Evolutionary conservation across 2,329 filamentous ascomycete genomes (phyloP), one percentile per base, ranked within the genome.

Genomic region (Aspergillus transmontanensis): DNA sequence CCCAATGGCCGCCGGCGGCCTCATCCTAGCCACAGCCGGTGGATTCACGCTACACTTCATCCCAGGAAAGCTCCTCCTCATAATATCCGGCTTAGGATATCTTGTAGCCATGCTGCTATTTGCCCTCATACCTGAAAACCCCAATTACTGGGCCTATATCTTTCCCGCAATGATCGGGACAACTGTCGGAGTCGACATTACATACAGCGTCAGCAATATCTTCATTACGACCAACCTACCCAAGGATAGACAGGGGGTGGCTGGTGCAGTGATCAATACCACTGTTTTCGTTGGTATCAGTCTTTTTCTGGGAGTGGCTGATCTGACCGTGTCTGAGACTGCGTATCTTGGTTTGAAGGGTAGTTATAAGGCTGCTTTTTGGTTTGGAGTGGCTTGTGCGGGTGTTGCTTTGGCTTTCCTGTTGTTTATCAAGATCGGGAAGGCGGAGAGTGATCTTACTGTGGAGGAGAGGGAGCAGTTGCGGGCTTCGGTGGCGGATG

Each of bases 311-410:
- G 62, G 62, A 2, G 4, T 64, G 46, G 58, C 62, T 16, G 62
- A 64, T 50, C 19, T 60, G 19, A 45, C 53, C 4, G 58, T 58
- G 7, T 36, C 58, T 9, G 34, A 61, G 28, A 64, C 62, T 14
- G 21, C 34, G 26, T n/a, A 57, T 26, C 21, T 64, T 1, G 58
- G 62, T 1, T 9, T 28, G 39, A 43, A 54, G 16, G 28, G 58
- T 21, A 64, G 62, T n/a, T 64, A 64, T n/a, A 64, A 64, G 16
- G 62, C 55, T 23, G 62, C 58, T 16, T 64, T 64, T 55, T 64
- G 62, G 62, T 61, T 64, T 58, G 62, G 62, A 2, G 62, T 64
- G 41, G 62, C 58, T 16, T 50, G 46, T 28, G 46, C 46, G 1
- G 23, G 21, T 4, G 46, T 50, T 28, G 46, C 46, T 7, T 14